These are phyloP conservation scores for Cryphonectria nitschkei DNA, from an alignment of 2,329 filamentous ascomycete species.

Conservation along the genomic window DNA sequence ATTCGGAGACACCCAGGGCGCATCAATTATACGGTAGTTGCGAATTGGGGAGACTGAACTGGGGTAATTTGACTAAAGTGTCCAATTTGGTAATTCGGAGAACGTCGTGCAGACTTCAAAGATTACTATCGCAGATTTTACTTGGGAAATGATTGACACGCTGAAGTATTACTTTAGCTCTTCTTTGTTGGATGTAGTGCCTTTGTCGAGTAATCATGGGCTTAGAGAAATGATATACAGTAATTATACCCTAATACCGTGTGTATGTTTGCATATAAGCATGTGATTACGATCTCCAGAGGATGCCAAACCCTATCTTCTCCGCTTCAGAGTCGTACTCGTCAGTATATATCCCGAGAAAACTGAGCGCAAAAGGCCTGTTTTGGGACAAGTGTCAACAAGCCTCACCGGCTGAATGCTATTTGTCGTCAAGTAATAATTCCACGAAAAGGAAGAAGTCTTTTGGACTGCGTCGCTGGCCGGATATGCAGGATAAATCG, in stretches of 20 bases:
- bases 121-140: too few relatives aligned
- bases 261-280: not conserved
- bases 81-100: too few relatives aligned
- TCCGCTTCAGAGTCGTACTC: constrained; percentile 10
- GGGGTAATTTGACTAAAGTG: not conserved
- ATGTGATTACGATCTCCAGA: not conserved
- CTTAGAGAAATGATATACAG: not conserved
- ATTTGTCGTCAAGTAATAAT: not conserved
- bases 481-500: not conserved
- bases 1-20: not conserved
- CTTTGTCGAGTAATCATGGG: not conserved
- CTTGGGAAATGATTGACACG: too few relatives aligned
- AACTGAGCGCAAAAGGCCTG: not conserved
- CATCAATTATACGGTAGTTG: not conserved
- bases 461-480: not conserved
- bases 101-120: too few relatives aligned
- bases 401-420: not conserved
- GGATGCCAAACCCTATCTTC: not conserved
- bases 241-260: not conserved
- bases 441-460: not conserved
- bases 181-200: not conserved
- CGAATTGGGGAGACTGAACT: not conserved
- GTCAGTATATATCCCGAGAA: constrained; percentile 13
- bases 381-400: not conserved
- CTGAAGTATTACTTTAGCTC: too few relatives aligned